phyloP scores from a whole-genome alignment of 129 eudicot genomes.

The Arctium lappa region DNA sequence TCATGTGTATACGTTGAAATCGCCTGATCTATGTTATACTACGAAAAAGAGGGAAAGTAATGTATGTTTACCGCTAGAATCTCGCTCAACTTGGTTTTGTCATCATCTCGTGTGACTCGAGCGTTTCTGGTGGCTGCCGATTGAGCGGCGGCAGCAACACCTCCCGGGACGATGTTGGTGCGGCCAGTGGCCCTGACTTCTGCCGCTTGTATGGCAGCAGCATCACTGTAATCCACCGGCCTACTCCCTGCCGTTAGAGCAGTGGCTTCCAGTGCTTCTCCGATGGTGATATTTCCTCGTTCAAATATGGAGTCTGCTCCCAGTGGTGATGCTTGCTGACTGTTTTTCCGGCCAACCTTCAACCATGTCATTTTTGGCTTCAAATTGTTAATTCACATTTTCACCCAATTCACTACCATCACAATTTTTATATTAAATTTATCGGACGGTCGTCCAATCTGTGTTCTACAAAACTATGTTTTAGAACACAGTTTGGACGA shows the following conservation, averaged over 20 bases:
- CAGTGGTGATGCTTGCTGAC: slow-evolving; percentile 21
- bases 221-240: slow-evolving; percentile 88
- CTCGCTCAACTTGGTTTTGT: slow-evolving; percentile 76
- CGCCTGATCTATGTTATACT: neutral
- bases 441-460: neutral
- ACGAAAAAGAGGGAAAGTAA: neutral
- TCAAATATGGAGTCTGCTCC: slow-evolving; percentile 27
- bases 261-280: slow-evolving; percentile 96
- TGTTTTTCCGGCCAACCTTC: slow-evolving; percentile 25
- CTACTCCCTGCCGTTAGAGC: slow-evolving; percentile 80
- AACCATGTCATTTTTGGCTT: neutral
- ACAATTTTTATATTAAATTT: neutral
- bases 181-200: slow-evolving; percentile 98
- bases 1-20: neutral
- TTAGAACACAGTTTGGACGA: neutral
- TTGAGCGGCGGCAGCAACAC: slow-evolving; percentile 97
- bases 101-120: slow-evolving; percentile 58
- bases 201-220: slow-evolving; percentile 99
- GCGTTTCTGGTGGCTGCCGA: slow-evolving; percentile 95
- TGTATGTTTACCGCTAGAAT: slow-evolving; percentile 56
- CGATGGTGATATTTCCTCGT: slow-evolving; percentile 63
- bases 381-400: slow-evolving; percentile 5
- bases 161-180: slow-evolving; percentile 91
- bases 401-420: neutral
- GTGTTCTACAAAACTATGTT: neutral